These are phyloP conservation scores for Annulohypoxylon moriforme DNA, from an alignment of 495 filamentous ascomycete species.

Conservation along the genomic window DNA sequence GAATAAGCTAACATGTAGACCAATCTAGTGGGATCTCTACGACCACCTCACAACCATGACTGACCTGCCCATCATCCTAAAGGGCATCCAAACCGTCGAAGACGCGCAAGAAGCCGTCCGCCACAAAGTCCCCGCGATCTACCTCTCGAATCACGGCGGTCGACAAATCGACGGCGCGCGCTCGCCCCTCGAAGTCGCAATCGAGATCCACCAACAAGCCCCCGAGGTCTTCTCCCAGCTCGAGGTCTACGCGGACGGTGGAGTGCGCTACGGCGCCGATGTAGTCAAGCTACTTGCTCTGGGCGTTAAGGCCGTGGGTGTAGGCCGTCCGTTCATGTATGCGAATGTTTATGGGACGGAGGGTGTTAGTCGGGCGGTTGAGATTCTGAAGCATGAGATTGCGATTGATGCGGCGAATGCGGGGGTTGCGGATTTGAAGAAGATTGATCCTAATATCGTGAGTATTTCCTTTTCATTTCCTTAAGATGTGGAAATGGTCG, in stretches of 20 bases:
- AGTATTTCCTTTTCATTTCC: slow-evolving; percentile 4
- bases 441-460: slow-evolving; percentile 46
- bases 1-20: slow-evolving; percentile 10
- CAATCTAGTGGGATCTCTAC: slow-evolving; percentile 44
- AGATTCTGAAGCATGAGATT: slow-evolving; percentile 53
- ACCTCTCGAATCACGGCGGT: slow-evolving; percentile 59
- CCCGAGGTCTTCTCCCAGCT: slow-evolving; percentile 54
- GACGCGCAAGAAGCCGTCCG: slow-evolving; percentile 54
- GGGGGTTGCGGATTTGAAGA: slow-evolving; percentile 52
- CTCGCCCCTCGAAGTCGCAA: slow-evolving; percentile 50
- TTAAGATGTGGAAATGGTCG: not conserved
- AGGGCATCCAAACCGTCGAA: slow-evolving; percentile 58
- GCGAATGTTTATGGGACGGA: slow-evolving; percentile 55
- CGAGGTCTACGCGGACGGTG: slow-evolving; percentile 59
- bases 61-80: slow-evolving; percentile 52
- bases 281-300: slow-evolving; percentile 58
- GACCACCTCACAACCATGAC: slow-evolving; percentile 51
- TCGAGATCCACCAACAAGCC: slow-evolving; percentile 52
- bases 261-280: slow-evolving; percentile 60
- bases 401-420: slow-evolving; percentile 53
- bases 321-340: slow-evolving; percentile 59
- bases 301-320: slow-evolving; percentile 58
- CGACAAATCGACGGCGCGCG: slow-evolving; percentile 55
- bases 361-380: slow-evolving; percentile 51
- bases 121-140: slow-evolving; percentile 46